Base-by-base conservation (phyloP, 2,329 filamentous ascomycete genomes). In the Gaeumannomyces sp. region DNA sequence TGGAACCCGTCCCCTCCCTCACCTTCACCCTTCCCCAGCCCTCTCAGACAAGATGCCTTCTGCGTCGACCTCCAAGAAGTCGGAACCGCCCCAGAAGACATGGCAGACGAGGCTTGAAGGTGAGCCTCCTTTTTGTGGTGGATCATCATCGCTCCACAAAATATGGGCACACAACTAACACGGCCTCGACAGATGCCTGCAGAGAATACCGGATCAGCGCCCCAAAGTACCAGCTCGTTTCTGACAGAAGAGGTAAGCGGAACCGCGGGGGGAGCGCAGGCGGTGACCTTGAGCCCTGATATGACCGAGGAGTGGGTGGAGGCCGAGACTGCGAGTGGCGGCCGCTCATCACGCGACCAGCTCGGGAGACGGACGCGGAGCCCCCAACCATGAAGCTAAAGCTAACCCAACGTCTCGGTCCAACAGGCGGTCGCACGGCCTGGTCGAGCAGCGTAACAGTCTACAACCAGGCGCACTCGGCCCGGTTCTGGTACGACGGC, bases 401-500 rank as follows among this genome's bases (percentile, higher is more conserved):
- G 45, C 22, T 53, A 11, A 53, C 45, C 45, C 45, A 14, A n/a
- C 45, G 45, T 53, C 45, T 59, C 25, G 25, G 11, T n/a, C 13
- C 53, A 35, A 29, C 63, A 95, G 93, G 92, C 70, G 92, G 92
- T 69, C 90, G 93, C 71, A 97, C 93, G 66, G 93, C 93, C 65
- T 97, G 93, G 93, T 94, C 92, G 65, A 90, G 89, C 79, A 84
- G 84, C 66, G 92, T 96, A 66, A 86, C 82, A n/a, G 84, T 96
- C 65, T 81, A 85, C 70, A 88, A 88, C 64, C 78, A 83, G 62
- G 82, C 79, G 60, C 83, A 91, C 71, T 74, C 83, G n/a, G 92
- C 92, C 60, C 86, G 92, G 68, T 96, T 87, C 78, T 97, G 92
- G 92, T 97, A 96, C 77, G 93, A 96, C 76, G 92, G 92, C 67